Evolutionary conservation across 139 green algal species (phyloP).

Genomic region (Desmodesmus armatus): DNA sequence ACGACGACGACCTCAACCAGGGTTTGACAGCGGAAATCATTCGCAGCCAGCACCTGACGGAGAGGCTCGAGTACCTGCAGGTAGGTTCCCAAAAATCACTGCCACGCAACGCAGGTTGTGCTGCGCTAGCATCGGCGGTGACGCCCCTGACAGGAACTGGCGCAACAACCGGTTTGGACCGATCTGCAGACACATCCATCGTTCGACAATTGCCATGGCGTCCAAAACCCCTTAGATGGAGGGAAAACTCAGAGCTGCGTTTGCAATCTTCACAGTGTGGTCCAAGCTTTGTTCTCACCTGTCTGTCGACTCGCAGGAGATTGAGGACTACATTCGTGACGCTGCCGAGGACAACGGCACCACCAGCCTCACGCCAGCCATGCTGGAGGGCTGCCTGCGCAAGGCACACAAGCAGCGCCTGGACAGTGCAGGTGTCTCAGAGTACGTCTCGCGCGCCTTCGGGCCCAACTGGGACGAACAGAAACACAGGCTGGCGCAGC

Average conservation of each 20-base stretch:
- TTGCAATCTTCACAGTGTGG: too few relatives aligned
- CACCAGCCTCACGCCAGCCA: conserved; percentile 25
- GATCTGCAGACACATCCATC: too few relatives aligned
- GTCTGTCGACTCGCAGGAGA: conserved; percentile 25
- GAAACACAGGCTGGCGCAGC: neutral
- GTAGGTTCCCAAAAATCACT: too few relatives aligned
- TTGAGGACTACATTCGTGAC: conserved; percentile 43
- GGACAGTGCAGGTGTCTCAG: neutral
- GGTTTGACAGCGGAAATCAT: conserved; percentile 53
- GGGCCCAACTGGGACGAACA: conserved; percentile 28
- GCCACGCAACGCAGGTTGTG: too few relatives aligned
- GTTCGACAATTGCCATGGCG: too few relatives aligned
- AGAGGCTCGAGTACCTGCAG: conserved; percentile 50
- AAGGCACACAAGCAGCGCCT: neutral
- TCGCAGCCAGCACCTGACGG: conserved; percentile 42
- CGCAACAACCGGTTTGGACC: too few relatives aligned
- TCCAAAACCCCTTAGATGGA: too few relatives aligned
- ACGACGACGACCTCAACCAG: conserved; percentile 56
- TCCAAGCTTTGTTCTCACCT: too few relatives aligned
- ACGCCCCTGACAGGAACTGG: too few relatives aligned
- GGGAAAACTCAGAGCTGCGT: too few relatives aligned
- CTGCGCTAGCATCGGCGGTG: too few relatives aligned
- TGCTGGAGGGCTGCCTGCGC: conserved; percentile 8
- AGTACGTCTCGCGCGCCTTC: conserved; percentile 18
- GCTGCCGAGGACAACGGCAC: conserved; percentile 39